Base-by-base conservation (phyloP, 208 protist species). In the Wallacemonas sp. region DNA sequence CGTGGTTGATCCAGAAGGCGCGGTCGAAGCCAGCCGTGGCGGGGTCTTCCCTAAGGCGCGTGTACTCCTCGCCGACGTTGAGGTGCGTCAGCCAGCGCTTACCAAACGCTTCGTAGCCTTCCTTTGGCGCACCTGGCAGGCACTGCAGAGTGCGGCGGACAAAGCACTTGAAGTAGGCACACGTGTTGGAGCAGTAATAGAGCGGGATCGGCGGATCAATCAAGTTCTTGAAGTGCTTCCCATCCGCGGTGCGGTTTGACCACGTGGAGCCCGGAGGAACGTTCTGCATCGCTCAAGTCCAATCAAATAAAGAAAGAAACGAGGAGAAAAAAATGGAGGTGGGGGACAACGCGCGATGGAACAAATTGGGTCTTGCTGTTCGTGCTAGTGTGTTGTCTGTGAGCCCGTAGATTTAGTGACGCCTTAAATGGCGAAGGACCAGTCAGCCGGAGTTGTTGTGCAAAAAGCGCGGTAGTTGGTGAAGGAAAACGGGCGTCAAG, bases 1-100 rank as follows among this genome's bases (percentile, higher is more conserved):
- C 75, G 74, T 97, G 92, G 1, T 88, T 85, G 26, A 95, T 78
- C 82, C 88, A 97, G 43, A 85, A 95, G 19, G 72, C 78, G 19
- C 62, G 66, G 69, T 86, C 65, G 32, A 11, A 47, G 24, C 58
- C 44, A 1, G 60, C 16, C 19, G 29, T 72, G 11, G 1, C 49
- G 12, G 55, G 44, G 1, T 30, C 56, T 43, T 39, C 43, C 5
- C 36, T 38, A 0, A 82, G 75, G 46, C 49, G 54, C 44, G 48
- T 27, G 34, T 75, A 48, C 39, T 68, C 73, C 44, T 70, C 73
- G 16, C 12, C 66, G 60, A 79, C 70, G 57, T 85, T 66, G 56
- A 65, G 77, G 32, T 52, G 76, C n/a, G 36, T 38, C 33, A 72
- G 73, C 79, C 76, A 83, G 21, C 64, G 19, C 39, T 76, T 46